Evolutionary conservation across 768 basidiomycete genomes (phyloP), one percentile per base, ranked within the genome.

Genomic region (Macrolepiota albuminosa): DNA sequence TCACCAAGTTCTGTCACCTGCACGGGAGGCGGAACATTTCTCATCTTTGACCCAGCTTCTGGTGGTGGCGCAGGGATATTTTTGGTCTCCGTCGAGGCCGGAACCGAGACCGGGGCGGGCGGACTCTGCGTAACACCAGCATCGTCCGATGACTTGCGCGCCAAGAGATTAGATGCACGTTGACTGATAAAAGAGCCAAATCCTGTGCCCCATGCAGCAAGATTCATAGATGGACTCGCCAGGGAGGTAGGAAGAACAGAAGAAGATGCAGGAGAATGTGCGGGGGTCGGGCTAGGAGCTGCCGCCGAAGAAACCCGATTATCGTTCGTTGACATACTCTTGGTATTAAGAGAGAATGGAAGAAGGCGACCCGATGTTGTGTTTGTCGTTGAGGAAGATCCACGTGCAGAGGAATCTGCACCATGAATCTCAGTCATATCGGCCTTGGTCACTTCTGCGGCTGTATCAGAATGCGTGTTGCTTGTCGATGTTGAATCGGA

Each of bases 391-490:
- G 57, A 54, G 6, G 54, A 24, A 18, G 58, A 51, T 49, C 8
- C 36, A 48, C n/a, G 48, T 8, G 13, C 24, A 39, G 31, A 18
- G 42, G 43, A 7, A 26, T 52, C 60, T 37, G 57, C 52, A n/a
- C 59, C 71, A 43, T 76, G 73, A 29, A 74, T 50, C 57, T 77
- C 75, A 5, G 73, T 68, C 26, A 74, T 50, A 58, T 77, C 75
- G 4, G 73, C 68, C 52, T 70, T 75, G 21, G 74, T 70, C 18
- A 77, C 75, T 61, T 77, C 78, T 21, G 76, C 71, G 31, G 74
- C 73, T 34, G 78, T 73, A 59, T 73, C 76, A 11, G 71, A 62
- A 9, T 73, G 65, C 24, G 75, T 73, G 48, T 67, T 72, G 54
- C 68, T 68, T 26, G 64, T 51, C 21, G 71, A 64, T 10, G 67